Conservation (phyloP, 2,329 filamentous ascomycete species). For the Aspergillus spinulosporus region DNA sequence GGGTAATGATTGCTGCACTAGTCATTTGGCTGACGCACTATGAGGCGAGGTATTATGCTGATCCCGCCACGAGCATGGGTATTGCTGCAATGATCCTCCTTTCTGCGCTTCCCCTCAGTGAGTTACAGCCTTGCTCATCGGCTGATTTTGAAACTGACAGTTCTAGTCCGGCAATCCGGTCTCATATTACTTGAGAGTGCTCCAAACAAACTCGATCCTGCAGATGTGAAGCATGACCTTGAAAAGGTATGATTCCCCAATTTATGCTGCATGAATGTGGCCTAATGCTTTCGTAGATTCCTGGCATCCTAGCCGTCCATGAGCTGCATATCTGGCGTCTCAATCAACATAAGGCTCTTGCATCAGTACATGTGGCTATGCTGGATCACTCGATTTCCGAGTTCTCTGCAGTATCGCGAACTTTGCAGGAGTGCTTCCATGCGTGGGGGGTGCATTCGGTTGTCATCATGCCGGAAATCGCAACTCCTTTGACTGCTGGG, state of each 20-base stretch:
- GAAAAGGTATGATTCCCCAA: constrained; percentile 43
- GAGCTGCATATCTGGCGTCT: constrained; percentile 74
- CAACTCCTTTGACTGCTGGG: constrained; percentile 16
- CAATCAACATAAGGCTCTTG: constrained; percentile 68
- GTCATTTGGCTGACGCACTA: constrained; percentile 67
- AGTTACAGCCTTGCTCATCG: not conserved
- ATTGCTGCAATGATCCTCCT: constrained; percentile 73
- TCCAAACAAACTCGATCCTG: constrained; percentile 59
- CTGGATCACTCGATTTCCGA: constrained; percentile 56
- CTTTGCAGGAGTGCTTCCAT: constrained; percentile 68
- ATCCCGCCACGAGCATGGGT: constrained; percentile 67
- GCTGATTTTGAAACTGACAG: not conserved
- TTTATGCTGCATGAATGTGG: not conserved
- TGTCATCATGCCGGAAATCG: constrained; percentile 68
- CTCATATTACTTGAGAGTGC: constrained; percentile 68
- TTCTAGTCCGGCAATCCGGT: constrained; percentile 45
- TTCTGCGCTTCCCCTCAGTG: constrained; percentile 50
- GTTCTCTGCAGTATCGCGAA: constrained; percentile 63
- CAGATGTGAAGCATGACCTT: constrained; percentile 67
- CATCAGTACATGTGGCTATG: constrained; percentile 68
- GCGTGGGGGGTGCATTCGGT: constrained; percentile 71
- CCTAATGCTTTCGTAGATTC: constrained; percentile 51
- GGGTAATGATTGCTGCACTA: constrained; percentile 68
- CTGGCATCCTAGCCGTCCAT: constrained; percentile 66
- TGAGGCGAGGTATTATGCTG: constrained; percentile 65